Evolutionary conservation across 768 basidiomycete genomes (phyloP).

Genomic region (Mycena belliarum): DNA sequence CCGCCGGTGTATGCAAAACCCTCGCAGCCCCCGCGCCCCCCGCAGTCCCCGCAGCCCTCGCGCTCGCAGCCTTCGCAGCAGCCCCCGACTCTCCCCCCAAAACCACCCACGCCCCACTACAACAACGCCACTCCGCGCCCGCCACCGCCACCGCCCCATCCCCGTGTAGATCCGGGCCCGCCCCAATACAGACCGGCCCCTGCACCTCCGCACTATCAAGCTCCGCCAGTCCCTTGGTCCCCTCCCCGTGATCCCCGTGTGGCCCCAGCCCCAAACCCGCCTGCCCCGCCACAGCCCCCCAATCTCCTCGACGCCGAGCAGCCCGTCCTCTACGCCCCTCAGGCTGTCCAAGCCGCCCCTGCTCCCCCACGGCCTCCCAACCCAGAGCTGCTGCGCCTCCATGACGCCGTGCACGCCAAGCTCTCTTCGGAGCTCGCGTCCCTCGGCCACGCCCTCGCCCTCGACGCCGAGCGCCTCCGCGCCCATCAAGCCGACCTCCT

Average conservation of each 20-base stretch:
- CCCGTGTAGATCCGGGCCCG: conserved; percentile 16
- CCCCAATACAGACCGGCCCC: conserved; percentile 17
- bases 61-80: background rate
- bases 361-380: conserved; percentile 85
- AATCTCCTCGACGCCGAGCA: conserved; percentile 60
- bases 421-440: conserved; percentile 71
- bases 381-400: conserved; percentile 83
- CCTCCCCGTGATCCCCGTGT: conserved; percentile 22
- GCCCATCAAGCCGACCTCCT: conserved; percentile 84
- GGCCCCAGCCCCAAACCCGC: conserved; percentile 20
- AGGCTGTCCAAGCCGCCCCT: conserved; percentile 22
- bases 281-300: conserved; percentile 30
- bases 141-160: conserved; percentile 22
- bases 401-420: conserved; percentile 75
- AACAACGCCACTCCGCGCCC: conserved; percentile 27
- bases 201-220: conserved; percentile 16
- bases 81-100: conserved; percentile 20
- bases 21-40: background rate
- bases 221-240: conserved; percentile 23
- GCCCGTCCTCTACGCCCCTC: conserved; percentile 12
- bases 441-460: conserved; percentile 60
- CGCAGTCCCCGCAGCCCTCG: conserved; percentile 9
- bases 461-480: conserved; percentile 74
- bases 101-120: conserved; percentile 21
- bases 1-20: conserved; percentile 90